Conservation (phyloP, 768 basidiomycete genomes). For the Tremella yokohamensis region DNA sequence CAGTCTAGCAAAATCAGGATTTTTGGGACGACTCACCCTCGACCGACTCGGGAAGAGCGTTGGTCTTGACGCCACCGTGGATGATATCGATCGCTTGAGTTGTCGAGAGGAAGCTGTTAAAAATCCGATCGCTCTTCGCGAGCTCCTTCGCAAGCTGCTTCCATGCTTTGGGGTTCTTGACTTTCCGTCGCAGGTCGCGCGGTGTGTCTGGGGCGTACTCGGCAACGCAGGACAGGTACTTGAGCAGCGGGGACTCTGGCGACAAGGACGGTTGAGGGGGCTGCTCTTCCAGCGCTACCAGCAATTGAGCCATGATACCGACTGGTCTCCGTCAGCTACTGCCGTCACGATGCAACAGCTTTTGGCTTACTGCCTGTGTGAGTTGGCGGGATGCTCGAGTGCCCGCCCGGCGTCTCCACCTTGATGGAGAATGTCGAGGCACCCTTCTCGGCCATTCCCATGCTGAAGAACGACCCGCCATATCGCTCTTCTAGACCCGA, state of each 20-base stretch:
- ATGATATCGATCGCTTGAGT: conserved; percentile 74
- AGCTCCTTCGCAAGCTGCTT: conserved; percentile 55
- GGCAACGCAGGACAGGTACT: conserved; percentile 64
- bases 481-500: conserved; percentile 21
- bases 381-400: conserved; percentile 74
- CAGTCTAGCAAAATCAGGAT: conserved; percentile 1
- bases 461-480: conserved; percentile 37
- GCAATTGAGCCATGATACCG: conserved; percentile 69
- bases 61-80: conserved; percentile 58
- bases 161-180: conserved; percentile 46
- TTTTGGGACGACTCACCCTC: conserved; percentile 23
- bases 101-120: conserved; percentile 45
- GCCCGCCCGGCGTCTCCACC: conserved; percentile 62
- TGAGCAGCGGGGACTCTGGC: conserved; percentile 41
- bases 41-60: conserved; percentile 68
- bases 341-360: too few species aligned
- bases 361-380: conserved; percentile 63
- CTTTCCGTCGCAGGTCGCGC: conserved; percentile 54
- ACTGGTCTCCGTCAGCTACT: conserved; percentile 54
- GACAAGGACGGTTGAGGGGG: conserved; percentile 54
- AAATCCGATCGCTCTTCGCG: conserved; percentile 41
- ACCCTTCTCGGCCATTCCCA: conserved; percentile 53
- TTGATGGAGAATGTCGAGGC: conserved; percentile 37
- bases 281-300: conserved; percentile 67
- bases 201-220: conserved; percentile 62